These are phyloP conservation scores for Paraphaeosphaeria sporulosa DNA, from an alignment of 2,329 filamentous ascomycete genomes.

Conservation along the genomic window DNA sequence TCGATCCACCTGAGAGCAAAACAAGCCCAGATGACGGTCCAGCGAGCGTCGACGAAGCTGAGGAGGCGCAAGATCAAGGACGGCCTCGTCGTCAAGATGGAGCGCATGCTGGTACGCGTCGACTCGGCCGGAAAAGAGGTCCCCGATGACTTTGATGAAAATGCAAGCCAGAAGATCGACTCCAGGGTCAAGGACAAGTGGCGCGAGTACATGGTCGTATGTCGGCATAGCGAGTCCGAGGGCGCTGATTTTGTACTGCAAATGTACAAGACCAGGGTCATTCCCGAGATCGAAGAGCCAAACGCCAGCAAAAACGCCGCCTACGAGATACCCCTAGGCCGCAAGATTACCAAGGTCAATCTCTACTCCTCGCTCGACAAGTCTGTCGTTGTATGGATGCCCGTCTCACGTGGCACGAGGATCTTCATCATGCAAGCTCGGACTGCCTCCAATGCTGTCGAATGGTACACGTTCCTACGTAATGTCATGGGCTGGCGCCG, in stretches of 20 bases:
- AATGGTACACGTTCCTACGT: constrained; percentile 73
- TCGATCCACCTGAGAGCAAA: constrained; percentile 50
- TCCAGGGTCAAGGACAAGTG: constrained; percentile 68
- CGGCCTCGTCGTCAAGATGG: constrained; percentile 71
- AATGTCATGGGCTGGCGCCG: constrained; percentile 66
- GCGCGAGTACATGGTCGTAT: constrained; percentile 70
- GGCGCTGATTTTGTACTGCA: constrained; percentile 64
- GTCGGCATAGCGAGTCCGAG: constrained; percentile 63
- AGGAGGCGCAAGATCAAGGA: constrained; percentile 55
- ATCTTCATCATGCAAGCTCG: constrained; percentile 69
- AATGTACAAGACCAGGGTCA: constrained; percentile 69
- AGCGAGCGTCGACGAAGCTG: constrained; percentile 43
- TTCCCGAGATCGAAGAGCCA: constrained; percentile 64
- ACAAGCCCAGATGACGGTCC: constrained; percentile 48
- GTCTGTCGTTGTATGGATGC: constrained; percentile 69
- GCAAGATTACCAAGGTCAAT: constrained; percentile 64
- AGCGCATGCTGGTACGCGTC: constrained; percentile 71
- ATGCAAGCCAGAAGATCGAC: constrained; percentile 66
- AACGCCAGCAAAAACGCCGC: constrained; percentile 63
- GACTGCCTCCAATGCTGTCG: constrained; percentile 67
- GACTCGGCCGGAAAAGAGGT: constrained; percentile 62
- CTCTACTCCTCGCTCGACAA: constrained; percentile 73
- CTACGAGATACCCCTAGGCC: constrained; percentile 64
- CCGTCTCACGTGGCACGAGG: constrained; percentile 60
- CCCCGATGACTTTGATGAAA: constrained; percentile 69